Evolutionary conservation across 148 eudicot species (phyloP), one percentile per base, ranked within the genome.

Genomic region (Bassia scoparia): DNA sequence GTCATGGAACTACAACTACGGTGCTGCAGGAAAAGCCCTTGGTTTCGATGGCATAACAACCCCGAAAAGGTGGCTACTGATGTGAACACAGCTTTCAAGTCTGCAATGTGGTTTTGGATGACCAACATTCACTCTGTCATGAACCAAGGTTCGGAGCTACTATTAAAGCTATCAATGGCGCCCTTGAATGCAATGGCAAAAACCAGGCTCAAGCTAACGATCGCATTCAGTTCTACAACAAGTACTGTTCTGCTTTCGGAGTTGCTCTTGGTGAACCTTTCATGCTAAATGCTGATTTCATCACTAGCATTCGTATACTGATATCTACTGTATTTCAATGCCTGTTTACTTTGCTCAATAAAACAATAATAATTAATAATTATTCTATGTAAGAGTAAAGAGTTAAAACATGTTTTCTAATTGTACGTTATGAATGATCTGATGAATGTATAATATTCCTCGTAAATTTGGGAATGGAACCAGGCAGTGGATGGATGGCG

Each of bases 81-180:
- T 44, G 52, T 74, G 0, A 68, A 73, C 17, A 72, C 82, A 12
- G 72, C 97, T n/a, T 91, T 87, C 82, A 83, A 83, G 71, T 63
- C 90, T 1, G 76, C 87, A 15, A 31, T 90, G 35, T 90, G 96
- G 96, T 90, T 52, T 54, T 88, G 89, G 92, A 83, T 71, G 81
- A 74, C 27, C 18, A 61, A 76, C 12, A 81, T 79, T 18, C 89
- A 90, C 41, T 54, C 77, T 5, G 69, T 72, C 7, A 64, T 87
- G 2, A 61, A 68, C 61, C 85, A 84, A 71, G 92, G 96, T 88
- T 90, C 13, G 90, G 96, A 4, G 86, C 85, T 4, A 86, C 91
- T 0, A 87, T 82, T 9, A 74, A 72, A 0, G 91, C 88, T 18
- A 87, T 90, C n/a, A 90, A 88, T 29, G 75, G 88, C 0, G 50